A percentile compares a stretch with the other conserved stretches of the same genome.
Conservation (phyloP, 805 yeast species). For the Candida saitoana region DNA sequence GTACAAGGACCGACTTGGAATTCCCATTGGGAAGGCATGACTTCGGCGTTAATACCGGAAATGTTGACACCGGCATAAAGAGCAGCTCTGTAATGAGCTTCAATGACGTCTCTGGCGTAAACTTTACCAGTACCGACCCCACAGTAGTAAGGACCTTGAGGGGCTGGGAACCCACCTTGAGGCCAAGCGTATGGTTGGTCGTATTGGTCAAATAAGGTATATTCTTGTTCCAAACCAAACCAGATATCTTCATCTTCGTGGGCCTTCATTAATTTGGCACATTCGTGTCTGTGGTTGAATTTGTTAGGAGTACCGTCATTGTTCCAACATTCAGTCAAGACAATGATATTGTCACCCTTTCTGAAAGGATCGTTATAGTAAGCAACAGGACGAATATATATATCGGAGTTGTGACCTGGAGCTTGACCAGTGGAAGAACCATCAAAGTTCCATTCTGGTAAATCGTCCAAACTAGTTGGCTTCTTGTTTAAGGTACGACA, state of each 20-base stretch:
- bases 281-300: constrained; percentile 96
- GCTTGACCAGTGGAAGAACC: constrained; percentile 99
- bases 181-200: constrained; percentile 98
- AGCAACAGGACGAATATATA: constrained; percentile 93
- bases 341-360: constrained; percentile 94
- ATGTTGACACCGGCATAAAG: constrained; percentile 85
- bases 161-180: constrained; percentile 99
- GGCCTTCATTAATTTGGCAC: constrained; percentile 91
- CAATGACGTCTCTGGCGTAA: constrained; percentile 95
- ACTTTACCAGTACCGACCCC: constrained; percentile 99
- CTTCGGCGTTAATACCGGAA: constrained; percentile 98
- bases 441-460: constrained; percentile 99
- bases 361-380: constrained; percentile 96
- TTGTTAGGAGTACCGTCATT: constrained; percentile 99
- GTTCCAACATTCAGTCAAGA: constrained; percentile 95
- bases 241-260: constrained; percentile 81
- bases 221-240: constrained; percentile 99
- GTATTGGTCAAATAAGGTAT: constrained; percentile 88
- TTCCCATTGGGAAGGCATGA: constrained; percentile 99
- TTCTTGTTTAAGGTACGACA: constrained; percentile 77
- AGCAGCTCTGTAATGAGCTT: constrained; percentile 99
- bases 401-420: constrained; percentile 95
- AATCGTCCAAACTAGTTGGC: constrained; percentile 71
- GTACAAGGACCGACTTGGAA: constrained; percentile 98
- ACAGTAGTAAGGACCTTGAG: constrained; percentile 99